Evolutionary conservation across 306 rosid genomes (phyloP).

Genomic region (Inga oerstediana): DNA sequence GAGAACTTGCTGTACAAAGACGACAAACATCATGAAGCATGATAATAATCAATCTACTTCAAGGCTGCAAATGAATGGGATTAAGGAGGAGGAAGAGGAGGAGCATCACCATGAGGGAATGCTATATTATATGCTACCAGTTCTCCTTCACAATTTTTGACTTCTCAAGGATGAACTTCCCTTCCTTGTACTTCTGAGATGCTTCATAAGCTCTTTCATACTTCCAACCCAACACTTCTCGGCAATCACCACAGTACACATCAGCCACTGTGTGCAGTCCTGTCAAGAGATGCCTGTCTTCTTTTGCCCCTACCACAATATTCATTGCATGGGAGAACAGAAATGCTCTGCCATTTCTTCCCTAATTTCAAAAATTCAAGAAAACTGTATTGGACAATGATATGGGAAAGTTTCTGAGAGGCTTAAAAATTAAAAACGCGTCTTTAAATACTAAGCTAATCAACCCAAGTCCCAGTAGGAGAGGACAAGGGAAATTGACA

Average conservation of each 20-base stretch:
- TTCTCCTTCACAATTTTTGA: slow-evolving; percentile 88
- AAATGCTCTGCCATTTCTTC: slow-evolving; percentile 91
- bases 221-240: slow-evolving; percentile 92
- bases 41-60: slow-evolving; percentile 39
- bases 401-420: not conserved
- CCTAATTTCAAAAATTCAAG: slow-evolving; percentile 49
- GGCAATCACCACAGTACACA: slow-evolving; percentile 81
- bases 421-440: slow-evolving; percentile 14
- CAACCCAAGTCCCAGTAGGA: slow-evolving; percentile 12
- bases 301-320: slow-evolving; percentile 76
- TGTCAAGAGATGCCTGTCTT: slow-evolving; percentile 87
- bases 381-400: slow-evolving; percentile 38
- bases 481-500: slow-evolving; percentile 14
- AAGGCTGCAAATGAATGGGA: slow-evolving; percentile 45
- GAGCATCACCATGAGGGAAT: slow-evolving; percentile 9
- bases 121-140: slow-evolving; percentile 68
- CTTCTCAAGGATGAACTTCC: slow-evolving; percentile 93
- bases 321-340: slow-evolving; percentile 98
- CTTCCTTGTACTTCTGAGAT: slow-evolving; percentile 96
- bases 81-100: not conserved
- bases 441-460: slow-evolving; percentile 7
- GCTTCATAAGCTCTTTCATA: slow-evolving; percentile 89
- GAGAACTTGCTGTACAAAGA: slow-evolving; percentile 57
- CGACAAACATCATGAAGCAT: slow-evolving; percentile 44
- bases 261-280: slow-evolving; percentile 99